phyloP scores from a whole-genome alignment of 306 rosid species.

The Nissolia schottii region DNA sequence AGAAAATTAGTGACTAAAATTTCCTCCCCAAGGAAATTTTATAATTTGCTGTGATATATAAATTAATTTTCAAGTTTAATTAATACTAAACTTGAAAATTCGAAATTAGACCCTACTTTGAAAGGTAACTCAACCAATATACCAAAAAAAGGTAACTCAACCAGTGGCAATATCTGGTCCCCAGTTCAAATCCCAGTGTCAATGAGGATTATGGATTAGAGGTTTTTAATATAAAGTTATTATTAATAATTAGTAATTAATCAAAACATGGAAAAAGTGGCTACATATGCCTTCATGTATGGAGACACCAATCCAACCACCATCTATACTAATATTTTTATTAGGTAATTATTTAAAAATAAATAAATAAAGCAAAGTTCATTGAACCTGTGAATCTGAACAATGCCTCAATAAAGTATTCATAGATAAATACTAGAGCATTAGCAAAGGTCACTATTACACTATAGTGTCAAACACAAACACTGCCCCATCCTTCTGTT shows the following conservation, averaged over 20 bases:
- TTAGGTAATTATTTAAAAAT: background rate
- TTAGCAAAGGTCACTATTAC: slow-evolving; percentile 41
- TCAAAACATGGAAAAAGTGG: background rate
- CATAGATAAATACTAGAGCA: slow-evolving; percentile 40
- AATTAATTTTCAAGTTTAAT: slow-evolving; percentile 9
- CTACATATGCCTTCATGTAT: background rate
- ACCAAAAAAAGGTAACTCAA: slow-evolving; percentile 11
- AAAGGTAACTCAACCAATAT: slow-evolving; percentile 8
- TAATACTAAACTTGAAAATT: background rate
- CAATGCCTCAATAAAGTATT: slow-evolving; percentile 32
- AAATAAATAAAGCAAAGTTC: slow-evolving; percentile 26
- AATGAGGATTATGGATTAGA: background rate
- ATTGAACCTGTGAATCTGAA: slow-evolving; percentile 32
- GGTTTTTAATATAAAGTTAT: background rate
- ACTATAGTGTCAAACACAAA: slow-evolving; percentile 29
- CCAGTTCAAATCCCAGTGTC: background rate
- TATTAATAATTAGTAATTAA: background rate
- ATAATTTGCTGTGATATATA: background rate
- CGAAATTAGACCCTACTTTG: background rate
- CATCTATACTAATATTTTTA: background rate
- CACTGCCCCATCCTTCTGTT: slow-evolving; percentile 40
- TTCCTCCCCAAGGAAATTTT: background rate
- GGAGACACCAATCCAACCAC: slow-evolving; percentile 2
- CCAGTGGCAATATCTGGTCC: background rate
- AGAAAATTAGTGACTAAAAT: too few species aligned